Evolutionary conservation across 441 rosid species (phyloP), one percentile per base, ranked within the genome.

Genomic region (Erodium trifolium): DNA sequence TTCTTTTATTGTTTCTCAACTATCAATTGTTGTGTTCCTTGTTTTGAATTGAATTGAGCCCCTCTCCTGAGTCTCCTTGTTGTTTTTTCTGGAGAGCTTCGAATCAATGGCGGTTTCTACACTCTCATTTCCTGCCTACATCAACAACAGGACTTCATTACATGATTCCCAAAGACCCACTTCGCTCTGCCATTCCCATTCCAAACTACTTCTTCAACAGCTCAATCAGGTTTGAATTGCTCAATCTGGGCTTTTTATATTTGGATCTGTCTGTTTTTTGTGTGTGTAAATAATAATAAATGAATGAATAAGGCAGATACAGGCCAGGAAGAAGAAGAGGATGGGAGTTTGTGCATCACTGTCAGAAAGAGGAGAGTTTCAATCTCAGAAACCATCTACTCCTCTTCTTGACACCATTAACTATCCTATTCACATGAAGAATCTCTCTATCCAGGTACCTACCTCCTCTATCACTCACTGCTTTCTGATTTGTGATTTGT

Each of bases 381-480:
- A 41, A 11, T 41, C 47, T 41, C 47, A 68, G 14, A 88, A 86
- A 71, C 88, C 89, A 4, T 67, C 75, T 0, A 88, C 93, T 0
- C 93, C 93, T 16, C 82, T 88, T 82, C 71, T 88, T 68, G 89
- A 88, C 72, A 85, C 89, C 2, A 45, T 88, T 72, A 85, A 82
- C 76, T 79, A 82, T 74, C 94, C 91, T 2, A 64, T 73, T 75
- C 91, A 88, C 67, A 82, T 86, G 91, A 86, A 86, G 79, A 88
- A 86, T 72, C 74, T 88, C 18, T 69, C 88, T 35, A 72, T 60
- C 35, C 79, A 76, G 88, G 94, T 88, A 72, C 14, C 14, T 4
- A 10, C 2, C 4, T 10, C 43, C 43, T 41, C 7, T 41, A 6
- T 11, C 47, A 41, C 10, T 4, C 43, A 39, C 43, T 39, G 8